Conservation (phyloP, 345 rosid genomes). For the Bretschneidera sinensis region DNA sequence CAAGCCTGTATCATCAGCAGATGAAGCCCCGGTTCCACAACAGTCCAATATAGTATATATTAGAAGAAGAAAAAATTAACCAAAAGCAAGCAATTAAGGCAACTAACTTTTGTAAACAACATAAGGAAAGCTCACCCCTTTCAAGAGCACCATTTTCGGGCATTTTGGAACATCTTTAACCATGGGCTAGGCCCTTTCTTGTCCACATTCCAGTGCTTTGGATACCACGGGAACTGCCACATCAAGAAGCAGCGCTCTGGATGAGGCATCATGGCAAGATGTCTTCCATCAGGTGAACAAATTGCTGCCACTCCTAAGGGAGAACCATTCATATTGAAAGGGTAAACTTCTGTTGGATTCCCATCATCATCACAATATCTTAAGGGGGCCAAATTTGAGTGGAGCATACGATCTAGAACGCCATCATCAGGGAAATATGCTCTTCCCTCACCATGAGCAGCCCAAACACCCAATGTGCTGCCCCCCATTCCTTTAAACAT, state of each 20-base stretch:
- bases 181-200: constrained; percentile 93
- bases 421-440: constrained; percentile 93
- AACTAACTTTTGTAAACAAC: neutral
- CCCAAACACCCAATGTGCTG: constrained; percentile 92
- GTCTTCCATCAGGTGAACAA: constrained; percentile 94
- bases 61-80: neutral
- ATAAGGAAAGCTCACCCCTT: constrained; percentile 2
- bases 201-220: constrained; percentile 71
- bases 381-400: constrained; percentile 68
- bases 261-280: constrained; percentile 98
- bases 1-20: neutral
- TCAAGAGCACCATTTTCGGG: constrained; percentile 82
- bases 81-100: too few species aligned
- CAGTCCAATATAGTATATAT: neutral
- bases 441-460: constrained; percentile 94
- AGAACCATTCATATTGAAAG: constrained; percentile 92
- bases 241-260: constrained; percentile 97
- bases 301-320: constrained; percentile 87
- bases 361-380: constrained; percentile 91
- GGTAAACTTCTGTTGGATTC: constrained; percentile 70
- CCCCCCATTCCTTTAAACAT: constrained; percentile 98
- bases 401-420: constrained; percentile 63
- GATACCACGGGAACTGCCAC: constrained; percentile 99
- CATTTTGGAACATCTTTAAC: constrained; percentile 94
- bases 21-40: neutral